Conservation (phyloP, 208 protist species). For the Acanthamoeba triangularis region DNA sequence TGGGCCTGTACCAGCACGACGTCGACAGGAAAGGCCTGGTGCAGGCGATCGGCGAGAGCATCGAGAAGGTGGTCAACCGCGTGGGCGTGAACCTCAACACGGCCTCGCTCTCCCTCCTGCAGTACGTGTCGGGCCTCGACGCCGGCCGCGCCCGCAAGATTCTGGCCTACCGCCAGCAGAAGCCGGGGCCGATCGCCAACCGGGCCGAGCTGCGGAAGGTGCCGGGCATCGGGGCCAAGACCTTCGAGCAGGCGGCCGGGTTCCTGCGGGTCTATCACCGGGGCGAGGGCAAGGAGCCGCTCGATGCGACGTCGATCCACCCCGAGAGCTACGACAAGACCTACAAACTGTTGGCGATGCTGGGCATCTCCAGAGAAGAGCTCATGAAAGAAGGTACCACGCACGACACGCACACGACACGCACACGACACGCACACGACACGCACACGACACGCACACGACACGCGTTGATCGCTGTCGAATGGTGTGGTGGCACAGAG, state of each 20-base stretch:
- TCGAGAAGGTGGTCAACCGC: background rate
- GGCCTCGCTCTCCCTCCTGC: background rate
- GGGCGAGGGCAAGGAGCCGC: background rate
- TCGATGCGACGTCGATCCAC: background rate
- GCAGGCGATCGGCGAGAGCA: background rate
- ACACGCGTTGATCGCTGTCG: background rate
- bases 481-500: background rate
- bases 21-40: background rate
- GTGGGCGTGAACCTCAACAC: constrained; percentile 3
- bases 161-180: background rate
- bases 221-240: background rate
- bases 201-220: background rate
- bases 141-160: background rate
- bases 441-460: too few species aligned
- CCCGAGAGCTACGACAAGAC: background rate
- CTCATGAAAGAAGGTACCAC: background rate
- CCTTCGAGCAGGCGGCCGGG: background rate
- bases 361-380: background rate
- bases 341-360: background rate
- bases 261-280: background rate
- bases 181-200: background rate
- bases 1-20: background rate
- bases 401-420: too few species aligned
- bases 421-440: too few species aligned
- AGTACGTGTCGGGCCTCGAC: background rate